Evolutionary conservation across 305 asterid genomes (phyloP), one percentile per base, ranked within the genome.

Genomic region (Fraxinus sp.): DNA sequence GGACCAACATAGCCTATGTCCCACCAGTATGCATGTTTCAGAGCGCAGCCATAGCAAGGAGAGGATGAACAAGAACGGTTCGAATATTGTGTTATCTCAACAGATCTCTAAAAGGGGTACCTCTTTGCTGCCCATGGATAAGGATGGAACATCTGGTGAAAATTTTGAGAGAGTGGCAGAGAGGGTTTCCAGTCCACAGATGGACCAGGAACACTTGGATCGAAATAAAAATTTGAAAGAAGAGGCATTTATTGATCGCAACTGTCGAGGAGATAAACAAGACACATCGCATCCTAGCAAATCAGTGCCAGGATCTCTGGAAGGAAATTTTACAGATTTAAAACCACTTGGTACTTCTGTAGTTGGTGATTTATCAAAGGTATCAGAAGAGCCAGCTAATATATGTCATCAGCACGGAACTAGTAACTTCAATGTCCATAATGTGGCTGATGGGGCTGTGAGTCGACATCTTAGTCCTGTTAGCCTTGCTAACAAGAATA

Each of bases 331-430:
- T 32, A 43, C 81, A 89, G 90, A 80, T 74, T 82, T 85, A 55
- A 89, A 81, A 81, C 76, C 87, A 28, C n/a, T 78, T 80, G 90
- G 86, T 86, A 80, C 84, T 90, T 88, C 93, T 64, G 84, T 77
- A 72, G 83, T 75, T 83, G 86, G 85, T 84, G 89, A 79, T 83
- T 85, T 86, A 62, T 80, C 90, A 13, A 88, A 88, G 87, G 87
- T 85, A 77, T 78, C 82, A 77, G 92, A 90, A 80, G 87, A 85
- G 73, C 84, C 78, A 78, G 83, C 82, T 79, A 78, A 72, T 82
- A 84, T 82, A 70, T 77, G 86, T 81, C 81, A 76, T 82, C 88
- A 86, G 85, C 89, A 84, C 74, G 90, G 77, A 81, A 81, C 87
- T 77, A 82, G 79, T 81, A 79, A 79, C 70, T 49, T 55, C 83